These are phyloP conservation scores for Actinomucor elegans DNA, from an alignment of 371 early-diverging fungal species.

Conservation along the genomic window DNA sequence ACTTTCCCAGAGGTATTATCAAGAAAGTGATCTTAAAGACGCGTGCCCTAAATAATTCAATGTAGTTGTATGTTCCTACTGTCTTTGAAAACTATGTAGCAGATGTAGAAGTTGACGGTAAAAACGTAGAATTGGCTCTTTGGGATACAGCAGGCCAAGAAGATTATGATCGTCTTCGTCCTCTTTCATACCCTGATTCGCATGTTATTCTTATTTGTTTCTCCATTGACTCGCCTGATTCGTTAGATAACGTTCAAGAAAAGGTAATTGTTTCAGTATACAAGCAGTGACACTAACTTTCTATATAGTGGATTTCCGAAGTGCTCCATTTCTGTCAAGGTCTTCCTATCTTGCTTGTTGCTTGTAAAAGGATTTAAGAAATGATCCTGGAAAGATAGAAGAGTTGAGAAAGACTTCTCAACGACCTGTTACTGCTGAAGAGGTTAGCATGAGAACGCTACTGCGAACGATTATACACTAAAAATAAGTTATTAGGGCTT, in stretches of 20 bases:
- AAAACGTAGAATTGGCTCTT: constrained; percentile 58
- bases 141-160: constrained; percentile 98
- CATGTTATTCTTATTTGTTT: constrained; percentile 89
- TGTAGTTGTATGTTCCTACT: constrained; percentile 84
- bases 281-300: background rate
- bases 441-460: constrained; percentile 47
- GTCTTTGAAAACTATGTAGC: constrained; percentile 97
- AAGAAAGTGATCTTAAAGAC: background rate
- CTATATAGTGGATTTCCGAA: constrained; percentile 86
- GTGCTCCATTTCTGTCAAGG: constrained; percentile 87
- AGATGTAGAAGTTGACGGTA: constrained; percentile 76
- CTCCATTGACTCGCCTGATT: constrained; percentile 83
- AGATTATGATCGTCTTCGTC: constrained; percentile 90
- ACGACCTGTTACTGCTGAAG: constrained; percentile 76
- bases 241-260: constrained; percentile 83
- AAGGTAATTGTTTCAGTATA: constrained; percentile 41
- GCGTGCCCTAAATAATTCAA: no score
- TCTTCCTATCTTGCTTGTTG: constrained; percentile 86
- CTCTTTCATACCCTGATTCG: constrained; percentile 89
- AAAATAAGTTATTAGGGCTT: constrained; percentile 39
- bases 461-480: background rate
- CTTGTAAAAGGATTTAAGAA: constrained; percentile 89
- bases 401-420: constrained; percentile 75
- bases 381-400: constrained; percentile 74
- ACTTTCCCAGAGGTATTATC: constrained; percentile 85